phyloP scores from a whole-genome alignment of 2,329 filamentous ascomycete genomes.

The Cercospora nicotianae region DNA sequence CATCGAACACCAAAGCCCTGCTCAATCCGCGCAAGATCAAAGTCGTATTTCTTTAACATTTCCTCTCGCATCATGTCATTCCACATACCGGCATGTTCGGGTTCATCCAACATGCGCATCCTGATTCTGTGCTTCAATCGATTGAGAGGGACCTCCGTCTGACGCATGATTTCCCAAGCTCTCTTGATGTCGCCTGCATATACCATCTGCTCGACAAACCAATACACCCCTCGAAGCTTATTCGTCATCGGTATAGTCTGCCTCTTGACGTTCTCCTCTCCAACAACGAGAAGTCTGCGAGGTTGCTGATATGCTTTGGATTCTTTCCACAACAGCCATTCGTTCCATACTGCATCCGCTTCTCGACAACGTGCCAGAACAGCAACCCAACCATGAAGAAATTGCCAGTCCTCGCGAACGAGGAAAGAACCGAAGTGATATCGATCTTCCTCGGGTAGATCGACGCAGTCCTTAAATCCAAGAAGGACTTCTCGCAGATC shows the following conservation, averaged over 20 bases:
- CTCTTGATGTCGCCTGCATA: conserved; percentile 32
- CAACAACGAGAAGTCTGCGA: conserved; percentile 18
- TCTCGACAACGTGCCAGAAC: conserved; percentile 37
- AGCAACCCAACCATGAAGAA: conserved; percentile 40
- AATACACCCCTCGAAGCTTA: conserved; percentile 36
- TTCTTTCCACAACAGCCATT: conserved; percentile 39
- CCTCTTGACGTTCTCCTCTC: not conserved
- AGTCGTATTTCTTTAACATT: conserved; percentile 35
- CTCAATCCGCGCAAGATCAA: conserved; percentile 37
- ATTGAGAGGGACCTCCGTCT: conserved; percentile 29
- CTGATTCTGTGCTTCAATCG: conserved; percentile 27
- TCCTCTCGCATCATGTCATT: conserved; percentile 31
- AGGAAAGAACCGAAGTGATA: conserved; percentile 39
- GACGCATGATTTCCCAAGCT: conserved; percentile 37
- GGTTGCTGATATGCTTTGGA: conserved; percentile 26
- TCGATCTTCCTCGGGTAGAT: conserved; percentile 32
- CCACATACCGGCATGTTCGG: conserved; percentile 31
- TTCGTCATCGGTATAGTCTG: conserved; percentile 23
- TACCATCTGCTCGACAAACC: conserved; percentile 40
- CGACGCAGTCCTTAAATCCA: conserved; percentile 36
- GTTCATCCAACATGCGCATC: conserved; percentile 31
- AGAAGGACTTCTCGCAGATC: conserved; percentile 40
- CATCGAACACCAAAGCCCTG: conserved; percentile 36
- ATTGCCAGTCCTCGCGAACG: conserved; percentile 36
- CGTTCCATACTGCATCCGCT: conserved; percentile 35